Percentiles rank a stretch among this genome's conserved stretches.
These are phyloP conservation scores for Hanseniaspora uvarum DNA, from an alignment of 1,139 yeast species.

Conservation along the genomic window DNA sequence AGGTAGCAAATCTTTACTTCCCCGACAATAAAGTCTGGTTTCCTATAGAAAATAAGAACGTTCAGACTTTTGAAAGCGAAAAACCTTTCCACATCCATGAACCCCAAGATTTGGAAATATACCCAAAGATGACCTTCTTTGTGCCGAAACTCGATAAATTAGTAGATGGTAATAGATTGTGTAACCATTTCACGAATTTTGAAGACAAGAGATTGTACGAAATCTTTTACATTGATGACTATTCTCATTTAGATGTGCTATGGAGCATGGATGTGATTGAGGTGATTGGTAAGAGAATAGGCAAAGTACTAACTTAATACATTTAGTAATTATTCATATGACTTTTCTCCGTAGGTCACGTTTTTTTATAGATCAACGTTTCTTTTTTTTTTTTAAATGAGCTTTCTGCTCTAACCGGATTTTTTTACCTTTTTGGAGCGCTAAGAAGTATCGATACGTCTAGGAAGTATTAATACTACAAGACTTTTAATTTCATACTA, in stretches of 20 bases:
- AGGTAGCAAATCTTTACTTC: conserved; percentile 25
- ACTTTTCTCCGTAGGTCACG: too few species aligned
- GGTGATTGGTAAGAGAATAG: conserved; percentile 39
- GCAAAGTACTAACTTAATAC: conserved; percentile 22
- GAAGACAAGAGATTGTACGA: conserved; percentile 41
- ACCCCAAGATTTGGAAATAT: conserved; percentile 18
- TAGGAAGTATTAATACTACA: too few species aligned
- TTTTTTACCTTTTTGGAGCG: conserved; percentile 4
- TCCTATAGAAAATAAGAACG: conserved; percentile 22
- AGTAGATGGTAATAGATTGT: conserved; percentile 50
- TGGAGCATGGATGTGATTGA: conserved; percentile 76
- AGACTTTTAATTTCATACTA: too few species aligned
- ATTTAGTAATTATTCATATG: too few species aligned
- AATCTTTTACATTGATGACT: conserved; percentile 41
- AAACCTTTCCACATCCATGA: conserved; percentile 20
- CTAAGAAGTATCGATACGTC: too few species aligned
- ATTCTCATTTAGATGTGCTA: conserved; percentile 81
- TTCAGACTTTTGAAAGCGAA: not conserved
- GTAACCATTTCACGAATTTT: conserved; percentile 40
- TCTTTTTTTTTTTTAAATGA: conserved; percentile 3
- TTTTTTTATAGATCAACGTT: not conserved
- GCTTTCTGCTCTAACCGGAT: not conserved
- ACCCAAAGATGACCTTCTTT: conserved; percentile 37
- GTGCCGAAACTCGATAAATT: conserved; percentile 47
- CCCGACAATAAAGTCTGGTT: conserved; percentile 30